phyloP scores from a whole-genome alignment of 306 rosid species.

The Biancaea sappan region DNA sequence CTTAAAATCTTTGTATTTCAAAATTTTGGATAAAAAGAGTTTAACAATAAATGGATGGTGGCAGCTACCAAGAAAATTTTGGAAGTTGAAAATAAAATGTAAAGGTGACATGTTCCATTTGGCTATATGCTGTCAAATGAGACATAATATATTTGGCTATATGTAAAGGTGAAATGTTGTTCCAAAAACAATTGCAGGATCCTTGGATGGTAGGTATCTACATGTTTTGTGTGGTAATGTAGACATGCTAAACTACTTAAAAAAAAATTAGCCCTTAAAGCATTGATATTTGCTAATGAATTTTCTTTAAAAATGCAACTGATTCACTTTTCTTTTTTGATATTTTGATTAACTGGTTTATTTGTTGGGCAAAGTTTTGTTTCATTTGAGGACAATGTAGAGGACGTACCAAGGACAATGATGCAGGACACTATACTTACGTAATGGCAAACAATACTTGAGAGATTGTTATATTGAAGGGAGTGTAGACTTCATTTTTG shows the following conservation, averaged over 20 bases:
- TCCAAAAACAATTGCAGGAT: too few species aligned
- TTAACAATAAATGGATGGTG: background rate
- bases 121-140: too few species aligned
- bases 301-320: background rate
- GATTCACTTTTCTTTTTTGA: background rate
- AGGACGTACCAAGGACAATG: slow-evolving; percentile 3
- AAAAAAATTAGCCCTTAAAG: background rate
- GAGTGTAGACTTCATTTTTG: slow-evolving; percentile 91
- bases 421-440: slow-evolving; percentile 87
- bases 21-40: background rate
- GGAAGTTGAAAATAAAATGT: background rate
- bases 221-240: slow-evolving; percentile 14
- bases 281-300: background rate
- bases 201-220: too few species aligned
- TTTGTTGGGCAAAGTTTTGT: slow-evolving; percentile 23
- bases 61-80: background rate
- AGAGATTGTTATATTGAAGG: slow-evolving; percentile 95
- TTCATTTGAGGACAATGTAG: slow-evolving; percentile 20
- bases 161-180: too few species aligned
- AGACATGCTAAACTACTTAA: slow-evolving; percentile 13
- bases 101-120: too few species aligned
- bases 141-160: too few species aligned
- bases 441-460: slow-evolving; percentile 76
- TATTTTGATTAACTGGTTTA: background rate
- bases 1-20: background rate